Evolutionary conservation across 2,329 filamentous ascomycete genomes (phyloP).

Genomic region (Aspergillus tamarii): DNA sequence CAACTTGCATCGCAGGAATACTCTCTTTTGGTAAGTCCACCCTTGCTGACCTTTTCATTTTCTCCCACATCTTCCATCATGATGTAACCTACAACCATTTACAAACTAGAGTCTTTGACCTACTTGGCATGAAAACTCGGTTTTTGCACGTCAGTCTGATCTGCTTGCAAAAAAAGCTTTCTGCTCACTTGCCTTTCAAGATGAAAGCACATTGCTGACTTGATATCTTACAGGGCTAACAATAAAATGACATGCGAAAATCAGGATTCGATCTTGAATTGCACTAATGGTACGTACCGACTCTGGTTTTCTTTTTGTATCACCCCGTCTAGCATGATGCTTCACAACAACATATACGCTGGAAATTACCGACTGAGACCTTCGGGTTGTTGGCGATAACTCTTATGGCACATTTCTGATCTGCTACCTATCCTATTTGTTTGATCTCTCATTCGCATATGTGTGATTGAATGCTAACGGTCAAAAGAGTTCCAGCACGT

Average conservation of each 20-base stretch:
- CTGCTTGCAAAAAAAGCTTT: constrained; percentile 25
- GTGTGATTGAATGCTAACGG: constrained; percentile 21
- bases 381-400: constrained; percentile 71
- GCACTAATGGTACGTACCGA: constrained; percentile 30
- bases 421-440: constrained; percentile 22
- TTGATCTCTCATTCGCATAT: constrained; percentile 20
- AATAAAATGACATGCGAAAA: constrained; percentile 1
- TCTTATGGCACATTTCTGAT: constrained; percentile 83
- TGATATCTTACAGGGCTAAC: constrained; percentile 16
- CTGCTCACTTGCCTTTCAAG: constrained; percentile 7
- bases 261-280: background rate
- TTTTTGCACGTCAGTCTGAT: constrained; percentile 92
- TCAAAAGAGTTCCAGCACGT: constrained; percentile 18
- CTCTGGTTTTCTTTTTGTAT: constrained; percentile 36
- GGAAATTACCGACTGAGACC: constrained; percentile 95
- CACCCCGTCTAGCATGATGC: constrained; percentile 57
- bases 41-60: background rate
- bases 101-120: constrained; percentile 98
- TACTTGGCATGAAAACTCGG: constrained; percentile 73
- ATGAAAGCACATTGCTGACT: constrained; percentile 15
- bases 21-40: constrained; percentile 33
- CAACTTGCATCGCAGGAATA: background rate
- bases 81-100: constrained; percentile 81
- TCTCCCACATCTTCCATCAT: constrained; percentile 48
- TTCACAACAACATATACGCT: constrained; percentile 67